Percentiles rank a stretch among this genome's conserved stretches.
These are phyloP conservation scores for Phyllachora maydis DNA, from an alignment of 2,329 filamentous ascomycete species.

Conservation along the genomic window DNA sequence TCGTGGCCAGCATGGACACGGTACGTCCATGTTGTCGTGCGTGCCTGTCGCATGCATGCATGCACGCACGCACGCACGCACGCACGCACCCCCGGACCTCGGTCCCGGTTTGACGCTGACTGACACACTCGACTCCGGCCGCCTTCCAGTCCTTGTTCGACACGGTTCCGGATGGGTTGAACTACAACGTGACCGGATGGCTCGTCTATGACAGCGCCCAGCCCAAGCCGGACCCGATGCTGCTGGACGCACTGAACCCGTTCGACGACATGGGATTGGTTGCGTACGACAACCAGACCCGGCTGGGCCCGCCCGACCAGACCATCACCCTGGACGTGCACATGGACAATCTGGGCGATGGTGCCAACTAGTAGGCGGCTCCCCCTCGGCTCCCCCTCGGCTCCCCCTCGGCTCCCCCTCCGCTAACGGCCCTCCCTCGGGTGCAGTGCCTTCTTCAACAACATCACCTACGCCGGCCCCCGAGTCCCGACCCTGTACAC, in stretches of 20 bases:
- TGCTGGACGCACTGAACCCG: conserved; percentile 39
- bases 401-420: no score
- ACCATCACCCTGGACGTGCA: conserved; percentile 40
- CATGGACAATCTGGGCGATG: conserved; percentile 48
- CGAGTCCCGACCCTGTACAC: conserved; percentile 70
- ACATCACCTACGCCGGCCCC: conserved; percentile 52
- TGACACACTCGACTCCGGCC: conserved; percentile 40
- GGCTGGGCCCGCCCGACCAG: conserved; percentile 40
- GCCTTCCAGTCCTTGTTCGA: no score
- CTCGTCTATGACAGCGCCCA: conserved; percentile 31
- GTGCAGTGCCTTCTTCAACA: conserved; percentile 47
- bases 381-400: neutral
- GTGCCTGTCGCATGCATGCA: neutral
- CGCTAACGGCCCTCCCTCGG: no score
- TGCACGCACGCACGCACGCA: no score
- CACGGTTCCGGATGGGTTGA: conserved; percentile 38
- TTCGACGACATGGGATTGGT: conserved; percentile 57
- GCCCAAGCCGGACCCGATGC: conserved; percentile 24
- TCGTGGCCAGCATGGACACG: conserved; percentile 50
- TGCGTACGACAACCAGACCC: conserved; percentile 42
- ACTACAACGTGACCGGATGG: conserved; percentile 48
- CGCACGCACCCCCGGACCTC: no score
- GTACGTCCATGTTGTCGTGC: conserved; percentile 17
- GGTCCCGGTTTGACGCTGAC: conserved; percentile 2
- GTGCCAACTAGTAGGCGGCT: no score